These are phyloP conservation scores for Penicillium bovifimosum DNA, from an alignment of 495 filamentous ascomycete genomes.

Conservation along the genomic window DNA sequence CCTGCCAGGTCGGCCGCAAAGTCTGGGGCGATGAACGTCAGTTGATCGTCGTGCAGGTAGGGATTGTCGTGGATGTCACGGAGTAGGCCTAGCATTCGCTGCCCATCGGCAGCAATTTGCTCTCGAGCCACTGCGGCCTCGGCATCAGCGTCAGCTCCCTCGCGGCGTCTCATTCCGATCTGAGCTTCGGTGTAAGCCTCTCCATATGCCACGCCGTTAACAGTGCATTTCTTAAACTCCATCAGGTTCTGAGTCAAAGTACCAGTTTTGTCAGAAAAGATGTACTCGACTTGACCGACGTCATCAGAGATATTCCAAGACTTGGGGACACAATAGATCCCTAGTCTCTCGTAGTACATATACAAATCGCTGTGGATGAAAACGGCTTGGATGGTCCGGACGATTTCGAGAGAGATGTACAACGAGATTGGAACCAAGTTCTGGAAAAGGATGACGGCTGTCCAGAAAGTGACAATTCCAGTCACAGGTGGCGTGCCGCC, in stretches of 20 bases:
- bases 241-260: conserved; percentile 99
- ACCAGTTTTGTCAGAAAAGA: conserved; percentile 99
- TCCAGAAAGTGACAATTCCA: conserved; percentile 95
- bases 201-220: conserved; percentile 92
- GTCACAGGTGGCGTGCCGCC: conserved; percentile 71
- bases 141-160: conserved; percentile 78
- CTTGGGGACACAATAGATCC: conserved; percentile 92
- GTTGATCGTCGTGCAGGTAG: conserved; percentile 79
- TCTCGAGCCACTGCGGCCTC: conserved; percentile 66
- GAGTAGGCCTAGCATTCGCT: conserved; percentile 63
- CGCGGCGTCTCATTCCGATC: conserved; percentile 86
- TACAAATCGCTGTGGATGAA: conserved; percentile 94
- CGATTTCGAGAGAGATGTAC: conserved; percentile 95
- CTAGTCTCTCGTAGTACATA: conserved; percentile 95
- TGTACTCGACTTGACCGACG: conserved; percentile 97
- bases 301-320: conserved; percentile 99
- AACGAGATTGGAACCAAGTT: conserved; percentile 98
- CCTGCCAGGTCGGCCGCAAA: conserved; percentile 79
- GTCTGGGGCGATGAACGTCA: conserved; percentile 90
- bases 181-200: conserved; percentile 97
- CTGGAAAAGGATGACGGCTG: conserved; percentile 89
- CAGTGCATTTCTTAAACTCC: conserved; percentile 98
- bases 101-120: conserved; percentile 74
- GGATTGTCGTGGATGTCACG: conserved; percentile 81
- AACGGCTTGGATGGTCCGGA: conserved; percentile 85